Conservation (phyloP, 2,329 filamentous ascomycete genomes). For the Aspergillus quadrilineatus region DNA sequence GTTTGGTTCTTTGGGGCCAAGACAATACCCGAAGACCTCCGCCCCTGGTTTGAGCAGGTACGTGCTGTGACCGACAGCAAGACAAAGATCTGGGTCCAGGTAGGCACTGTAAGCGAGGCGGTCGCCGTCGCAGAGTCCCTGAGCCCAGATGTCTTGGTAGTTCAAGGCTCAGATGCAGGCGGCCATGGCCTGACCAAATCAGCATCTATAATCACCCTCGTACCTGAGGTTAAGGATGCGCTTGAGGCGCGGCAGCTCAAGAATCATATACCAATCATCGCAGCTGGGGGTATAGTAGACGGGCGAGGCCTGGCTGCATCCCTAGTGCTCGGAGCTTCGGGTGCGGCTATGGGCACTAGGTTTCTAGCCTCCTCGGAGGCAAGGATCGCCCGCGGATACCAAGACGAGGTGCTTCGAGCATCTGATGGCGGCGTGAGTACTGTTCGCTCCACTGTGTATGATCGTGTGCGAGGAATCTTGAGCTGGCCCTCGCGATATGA, state of each 20-base stretch:
- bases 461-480: constrained; percentile 54
- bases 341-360: constrained; percentile 62
- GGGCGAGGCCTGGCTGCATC: constrained; percentile 53
- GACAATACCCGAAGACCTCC: constrained; percentile 27
- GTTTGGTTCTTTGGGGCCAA: constrained; percentile 44
- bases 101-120: constrained; percentile 52
- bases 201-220: constrained; percentile 48
- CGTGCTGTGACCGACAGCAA: constrained; percentile 36
- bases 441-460: constrained; percentile 53
- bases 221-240: constrained; percentile 53
- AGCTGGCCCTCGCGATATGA: constrained; percentile 60
- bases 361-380: constrained; percentile 58
- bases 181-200: constrained; percentile 52
- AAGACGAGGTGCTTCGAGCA: constrained; percentile 48
- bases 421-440: constrained; percentile 55
- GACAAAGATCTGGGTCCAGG: constrained; percentile 55
- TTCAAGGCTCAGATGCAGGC: constrained; percentile 56
- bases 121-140: constrained; percentile 36
- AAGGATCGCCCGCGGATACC: constrained; percentile 51
- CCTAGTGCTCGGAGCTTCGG: constrained; percentile 53
- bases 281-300: constrained; percentile 56
- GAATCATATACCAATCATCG: constrained; percentile 47
- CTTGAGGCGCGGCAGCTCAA: constrained; percentile 23
- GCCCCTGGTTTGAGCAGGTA: constrained; percentile 38
- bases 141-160: constrained; percentile 52